Conservation (phyloP, 306 rosid genomes). For the cucumber (Cucumis sativus) region DNA sequence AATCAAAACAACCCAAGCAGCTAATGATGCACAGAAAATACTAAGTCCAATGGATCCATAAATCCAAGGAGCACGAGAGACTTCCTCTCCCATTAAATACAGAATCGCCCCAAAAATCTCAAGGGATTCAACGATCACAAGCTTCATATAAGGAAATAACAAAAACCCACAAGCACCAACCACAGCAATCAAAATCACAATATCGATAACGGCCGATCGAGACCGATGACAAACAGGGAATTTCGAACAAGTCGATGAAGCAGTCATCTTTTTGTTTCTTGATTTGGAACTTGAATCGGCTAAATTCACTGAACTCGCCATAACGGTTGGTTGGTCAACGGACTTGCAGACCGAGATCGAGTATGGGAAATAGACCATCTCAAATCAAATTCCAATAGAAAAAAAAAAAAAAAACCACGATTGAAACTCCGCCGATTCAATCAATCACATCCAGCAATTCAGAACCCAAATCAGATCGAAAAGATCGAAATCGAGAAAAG, state of each 20-base stretch:
- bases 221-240: constrained; percentile 58
- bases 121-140: constrained; percentile 22
- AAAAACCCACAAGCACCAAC: constrained; percentile 52
- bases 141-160: constrained; percentile 47
- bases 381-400: constrained; percentile 17
- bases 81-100: constrained; percentile 51
- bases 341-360: constrained; percentile 93
- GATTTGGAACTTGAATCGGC: constrained; percentile 37
- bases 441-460: constrained; percentile 28
- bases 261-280: constrained; percentile 30
- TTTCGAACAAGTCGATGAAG: constrained; percentile 37
- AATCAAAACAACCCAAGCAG: constrained; percentile 55
- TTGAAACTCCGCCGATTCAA: constrained; percentile 18
- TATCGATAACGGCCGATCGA: constrained; percentile 61
- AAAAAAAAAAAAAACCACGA: constrained; percentile 10
- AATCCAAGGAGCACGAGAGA: constrained; percentile 52
- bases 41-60: constrained; percentile 54
- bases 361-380: constrained; percentile 87
- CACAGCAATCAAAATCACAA: constrained; percentile 58
- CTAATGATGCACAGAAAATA: constrained; percentile 46
- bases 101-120: constrained; percentile 19
- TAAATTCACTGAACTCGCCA: constrained; percentile 45
- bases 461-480: constrained; percentile 30
- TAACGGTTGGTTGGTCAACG: constrained; percentile 49
- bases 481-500: constrained; percentile 2